These are phyloP conservation scores for Ramaria sp. DNA, from an alignment of 768 basidiomycete genomes.

Conservation along the genomic window DNA sequence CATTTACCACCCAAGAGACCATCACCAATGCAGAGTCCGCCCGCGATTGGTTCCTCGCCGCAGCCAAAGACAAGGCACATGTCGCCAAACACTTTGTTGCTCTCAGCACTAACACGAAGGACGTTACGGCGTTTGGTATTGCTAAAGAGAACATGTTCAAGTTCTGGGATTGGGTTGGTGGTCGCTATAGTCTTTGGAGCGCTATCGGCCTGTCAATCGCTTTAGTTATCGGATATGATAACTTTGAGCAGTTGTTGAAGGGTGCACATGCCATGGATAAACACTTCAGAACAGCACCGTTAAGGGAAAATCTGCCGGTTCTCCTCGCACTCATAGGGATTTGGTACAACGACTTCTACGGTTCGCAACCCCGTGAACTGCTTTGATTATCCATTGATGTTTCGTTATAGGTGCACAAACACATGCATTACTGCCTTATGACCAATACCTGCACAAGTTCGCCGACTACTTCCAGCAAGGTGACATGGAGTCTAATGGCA, in stretches of 20 bases:
- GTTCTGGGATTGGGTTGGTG: conserved; percentile 99
- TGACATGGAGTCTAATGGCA: conserved; percentile 99
- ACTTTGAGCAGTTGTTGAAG: conserved; percentile 80
- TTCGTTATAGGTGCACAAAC: conserved; percentile 71
- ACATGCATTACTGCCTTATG: conserved; percentile 90
- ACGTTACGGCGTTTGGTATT: conserved; percentile 91
- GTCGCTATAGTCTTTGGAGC: conserved; percentile 96
- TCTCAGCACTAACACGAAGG: conserved; percentile 90
- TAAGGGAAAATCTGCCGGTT: conserved; percentile 89
- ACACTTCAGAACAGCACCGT: conserved; percentile 83
- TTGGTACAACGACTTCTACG: conserved; percentile 99
- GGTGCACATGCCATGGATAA: conserved; percentile 98
- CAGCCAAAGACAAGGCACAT: conserved; percentile 78
- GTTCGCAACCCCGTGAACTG: conserved; percentile 16
- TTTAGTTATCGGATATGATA: conserved; percentile 85
- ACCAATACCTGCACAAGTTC: conserved; percentile 98
- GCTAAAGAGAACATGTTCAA: conserved; percentile 92
- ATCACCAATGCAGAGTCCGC: conserved; percentile 97
- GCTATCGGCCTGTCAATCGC: conserved; percentile 96
- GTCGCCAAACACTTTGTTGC: conserved; percentile 99
- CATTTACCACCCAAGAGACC: conserved; percentile 99
- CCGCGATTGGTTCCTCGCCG: conserved; percentile 83
- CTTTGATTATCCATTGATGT: background rate
- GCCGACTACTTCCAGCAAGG: conserved; percentile 99
- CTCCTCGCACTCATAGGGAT: conserved; percentile 82